These are phyloP conservation scores for Kurtzmaniella natalensis DNA, from an alignment of 1,139 yeast genomes.

Conservation along the genomic window DNA sequence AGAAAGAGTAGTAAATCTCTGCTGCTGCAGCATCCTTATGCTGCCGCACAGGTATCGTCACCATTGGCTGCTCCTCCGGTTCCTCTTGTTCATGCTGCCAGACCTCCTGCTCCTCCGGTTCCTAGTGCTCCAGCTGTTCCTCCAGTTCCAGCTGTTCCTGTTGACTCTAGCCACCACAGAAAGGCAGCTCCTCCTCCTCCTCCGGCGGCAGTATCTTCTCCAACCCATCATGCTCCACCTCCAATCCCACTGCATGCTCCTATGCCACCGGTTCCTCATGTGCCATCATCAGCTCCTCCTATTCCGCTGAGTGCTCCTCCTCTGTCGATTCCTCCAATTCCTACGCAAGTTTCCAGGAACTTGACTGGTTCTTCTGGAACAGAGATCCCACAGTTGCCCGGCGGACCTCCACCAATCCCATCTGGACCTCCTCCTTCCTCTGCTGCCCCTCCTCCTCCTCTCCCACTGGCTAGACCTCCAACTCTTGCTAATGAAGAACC, in stretches of 20 bases:
- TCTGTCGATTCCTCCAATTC: constrained; percentile 10
- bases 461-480: not conserved
- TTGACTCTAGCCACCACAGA: constrained; percentile 3
- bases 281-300: constrained; percentile 2
- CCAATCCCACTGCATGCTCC: not conserved
- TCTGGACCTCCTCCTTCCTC: not conserved
- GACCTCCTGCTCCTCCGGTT: constrained; percentile 13
- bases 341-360: too few species aligned
- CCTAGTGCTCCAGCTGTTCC: constrained; percentile 11
- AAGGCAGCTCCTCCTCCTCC: constrained; percentile 5
- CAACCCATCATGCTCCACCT: not conserved
- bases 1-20: not conserved
- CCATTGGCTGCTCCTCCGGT: constrained; percentile 14
- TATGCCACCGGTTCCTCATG: not conserved
- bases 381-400: too few species aligned
- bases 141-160: constrained; percentile 12
- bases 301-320: constrained; percentile 1
- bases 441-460: not conserved
- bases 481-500: not conserved
- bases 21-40: too few species aligned
- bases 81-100: too few species aligned
- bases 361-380: too few species aligned
- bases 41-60: constrained; percentile 6
- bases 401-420: too few species aligned
- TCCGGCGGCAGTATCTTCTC: not conserved